Base-by-base conservation (phyloP, 306 rosid species). In the Canavalia ensiformis region DNA sequence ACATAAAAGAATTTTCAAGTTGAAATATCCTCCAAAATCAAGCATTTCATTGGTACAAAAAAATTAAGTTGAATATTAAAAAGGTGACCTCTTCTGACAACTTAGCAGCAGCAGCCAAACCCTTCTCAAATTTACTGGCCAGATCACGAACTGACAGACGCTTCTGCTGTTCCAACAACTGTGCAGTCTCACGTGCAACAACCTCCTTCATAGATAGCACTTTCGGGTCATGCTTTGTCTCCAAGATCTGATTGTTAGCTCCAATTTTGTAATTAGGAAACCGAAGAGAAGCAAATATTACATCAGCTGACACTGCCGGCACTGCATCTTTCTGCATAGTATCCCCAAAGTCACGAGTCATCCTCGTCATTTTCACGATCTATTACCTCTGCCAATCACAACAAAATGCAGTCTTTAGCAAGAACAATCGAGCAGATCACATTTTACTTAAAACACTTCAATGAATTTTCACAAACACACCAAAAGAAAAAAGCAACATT, bases 101-200 rank as follows among this genome's bases (percentile, higher is more conserved):
- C 89, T 92, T 94, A 34, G 98, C 97, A 56, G 98, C 97, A 63
- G 98, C 98, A 78, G 98, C 98, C 86, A 94, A 88, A 52, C 97
- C 98, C 89, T 81, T 92, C 91, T 94, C 98, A 46, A 94, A 94
- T 88, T 94, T 94, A 77, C 86, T 87, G 54, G 98, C 91, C 33
- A 94, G 94, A 78, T 94, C 97, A 0, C 98, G 96, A 81, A 94
- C 97, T 0, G 98, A 92, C 58, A 94, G 81, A 66, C 98, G 97
- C 7, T 92, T 92, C 89, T 94, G 98, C 88, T 94, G 98, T 46
- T 94, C 97, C 88, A 94, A 78, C 75, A 94, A 84, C 66, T 86
- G 97, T 1, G 97, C 97, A 63, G 98, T 91, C 91, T 94, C 97
- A 8, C 96, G 94, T 0, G 97, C 97, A 69, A 94, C 93, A 71